These are phyloP conservation scores for Coemansia sp. DNA, from an alignment of 192 early-diverging fungal genomes.

Conservation along the genomic window DNA sequence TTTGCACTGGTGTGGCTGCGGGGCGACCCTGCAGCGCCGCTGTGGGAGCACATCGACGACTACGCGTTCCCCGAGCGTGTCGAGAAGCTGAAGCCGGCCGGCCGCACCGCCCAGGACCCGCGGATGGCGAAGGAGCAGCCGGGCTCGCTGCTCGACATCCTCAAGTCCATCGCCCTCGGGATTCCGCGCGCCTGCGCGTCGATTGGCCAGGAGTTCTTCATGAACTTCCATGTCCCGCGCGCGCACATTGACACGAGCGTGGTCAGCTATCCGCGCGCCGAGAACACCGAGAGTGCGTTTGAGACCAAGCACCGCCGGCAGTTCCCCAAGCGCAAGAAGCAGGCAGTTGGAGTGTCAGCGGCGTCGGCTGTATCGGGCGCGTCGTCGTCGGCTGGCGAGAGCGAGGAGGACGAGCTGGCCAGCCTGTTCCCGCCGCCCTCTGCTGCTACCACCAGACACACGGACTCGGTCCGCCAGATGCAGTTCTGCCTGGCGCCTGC, in stretches of 20 bases:
- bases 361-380: neutral
- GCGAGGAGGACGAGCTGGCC: neutral
- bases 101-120: conserved; percentile 17
- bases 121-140: conserved; percentile 33
- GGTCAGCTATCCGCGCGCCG: conserved; percentile 20
- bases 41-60: conserved; percentile 45
- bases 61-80: conserved; percentile 50
- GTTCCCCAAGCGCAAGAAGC: neutral
- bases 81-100: conserved; percentile 19
- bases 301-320: neutral
- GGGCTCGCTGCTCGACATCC: conserved; percentile 35
- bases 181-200: conserved; percentile 15
- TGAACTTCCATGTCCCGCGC: conserved; percentile 28
- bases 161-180: neutral
- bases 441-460: neutral
- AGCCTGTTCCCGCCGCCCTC: neutral
- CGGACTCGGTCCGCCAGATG: conserved; percentile 4
- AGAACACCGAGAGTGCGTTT: conserved; percentile 20
- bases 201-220: conserved; percentile 22
- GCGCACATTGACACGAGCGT: conserved; percentile 35
- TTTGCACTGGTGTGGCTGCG: conserved; percentile 13
- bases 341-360: neutral
- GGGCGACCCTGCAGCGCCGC: conserved; percentile 37
- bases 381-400: neutral
- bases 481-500: conserved; percentile 16